Percentiles rank a stretch among this genome's conserved stretches.
phyloP scores from a whole-genome alignment of 805 yeast species.

The Metschnikowia baotianmanensis region DNA sequence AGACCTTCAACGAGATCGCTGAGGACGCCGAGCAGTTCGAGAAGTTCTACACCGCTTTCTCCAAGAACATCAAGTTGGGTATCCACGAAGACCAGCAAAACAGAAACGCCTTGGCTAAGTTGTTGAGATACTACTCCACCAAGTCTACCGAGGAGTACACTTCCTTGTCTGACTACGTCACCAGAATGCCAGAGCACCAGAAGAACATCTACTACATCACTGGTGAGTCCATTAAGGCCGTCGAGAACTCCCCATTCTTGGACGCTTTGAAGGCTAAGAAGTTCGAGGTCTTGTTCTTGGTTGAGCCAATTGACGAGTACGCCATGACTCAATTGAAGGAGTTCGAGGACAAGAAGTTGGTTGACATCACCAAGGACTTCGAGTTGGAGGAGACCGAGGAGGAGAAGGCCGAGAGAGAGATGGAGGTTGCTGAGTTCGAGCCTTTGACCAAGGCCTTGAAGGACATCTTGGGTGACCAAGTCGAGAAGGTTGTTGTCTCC shows the following conservation, averaged over 20 bases:
- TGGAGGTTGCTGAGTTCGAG: slow-evolving; percentile 89
- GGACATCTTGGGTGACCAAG: slow-evolving; percentile 97
- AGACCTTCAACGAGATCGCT: slow-evolving; percentile 98
- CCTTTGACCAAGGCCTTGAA: slow-evolving; percentile 92
- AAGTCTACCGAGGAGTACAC: slow-evolving; percentile 92
- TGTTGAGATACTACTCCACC: slow-evolving; percentile 95
- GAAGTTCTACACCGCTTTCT: slow-evolving; percentile 96
- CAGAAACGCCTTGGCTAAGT: slow-evolving; percentile 93
- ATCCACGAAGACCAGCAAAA: slow-evolving; percentile 98
- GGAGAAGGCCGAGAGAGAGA: slow-evolving; percentile 93
- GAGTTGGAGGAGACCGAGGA: slow-evolving; percentile 98
- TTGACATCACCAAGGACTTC: slow-evolving; percentile 98
- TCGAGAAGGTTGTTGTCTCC: slow-evolving; percentile 98
- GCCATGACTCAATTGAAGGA: slow-evolving; percentile 99
- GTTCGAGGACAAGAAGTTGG: slow-evolving; percentile 98
- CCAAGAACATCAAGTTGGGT: slow-evolving; percentile 98
- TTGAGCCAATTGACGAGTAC: slow-evolving; percentile 99
- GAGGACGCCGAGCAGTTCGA: slow-evolving; percentile 99
- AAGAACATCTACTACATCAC: slow-evolving; percentile 99
- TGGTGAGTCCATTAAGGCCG: slow-evolving; percentile 97
- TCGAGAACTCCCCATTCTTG: slow-evolving; percentile 98
- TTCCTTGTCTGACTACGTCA: slow-evolving; percentile 93
- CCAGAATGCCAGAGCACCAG: slow-evolving; percentile 99
- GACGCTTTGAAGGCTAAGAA: slow-evolving; percentile 98
- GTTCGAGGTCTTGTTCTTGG: slow-evolving; percentile 96